phyloP scores from a whole-genome alignment of 176 grass and related monocot genomes.

The Carex parvula region DNA sequence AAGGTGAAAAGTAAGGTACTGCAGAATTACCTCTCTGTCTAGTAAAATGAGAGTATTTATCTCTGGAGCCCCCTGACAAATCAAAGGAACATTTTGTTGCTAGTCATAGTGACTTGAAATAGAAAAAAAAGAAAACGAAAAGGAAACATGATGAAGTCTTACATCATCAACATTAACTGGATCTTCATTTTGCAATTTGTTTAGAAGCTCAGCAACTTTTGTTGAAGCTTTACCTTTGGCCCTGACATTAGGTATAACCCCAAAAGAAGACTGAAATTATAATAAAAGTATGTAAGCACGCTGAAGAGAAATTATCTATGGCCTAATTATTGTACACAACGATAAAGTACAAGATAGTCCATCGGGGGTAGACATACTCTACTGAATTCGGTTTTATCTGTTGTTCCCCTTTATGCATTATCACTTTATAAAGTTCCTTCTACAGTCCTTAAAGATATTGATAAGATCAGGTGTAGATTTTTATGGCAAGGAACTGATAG shows the following conservation, averaged over 20 bases:
- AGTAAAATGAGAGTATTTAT: conserved; percentile 92
- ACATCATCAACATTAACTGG: conserved; percentile 88
- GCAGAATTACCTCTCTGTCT: conserved; percentile 72
- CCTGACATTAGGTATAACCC: conserved; percentile 80
- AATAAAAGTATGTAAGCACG: conserved; percentile 6
- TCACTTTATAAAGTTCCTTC: too few species aligned
- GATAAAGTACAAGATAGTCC: background rate
- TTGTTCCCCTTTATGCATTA: too few species aligned
- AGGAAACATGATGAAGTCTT: conserved; percentile 21
- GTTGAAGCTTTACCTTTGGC: conserved; percentile 80
- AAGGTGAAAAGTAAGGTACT: conserved; percentile 22
- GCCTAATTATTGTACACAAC: background rate
- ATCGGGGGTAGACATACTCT: too few species aligned
- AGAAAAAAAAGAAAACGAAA: conserved; percentile 14
- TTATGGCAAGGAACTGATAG: too few species aligned
- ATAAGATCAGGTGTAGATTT: too few species aligned
- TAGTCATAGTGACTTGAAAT: conserved; percentile 23
- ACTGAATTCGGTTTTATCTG: too few species aligned
- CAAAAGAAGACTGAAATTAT: conserved; percentile 82
- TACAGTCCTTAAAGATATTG: too few species aligned
- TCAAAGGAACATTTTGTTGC: conserved; percentile 14
- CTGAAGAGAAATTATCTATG: background rate
- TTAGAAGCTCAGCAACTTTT: conserved; percentile 84
- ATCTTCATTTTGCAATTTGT: conserved; percentile 85
- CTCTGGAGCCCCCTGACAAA: conserved; percentile 65